Evolutionary conservation across 306 rosid genomes (phyloP), one percentile per base, ranked within the genome.

Genomic region (Prunus davidiana): DNA sequence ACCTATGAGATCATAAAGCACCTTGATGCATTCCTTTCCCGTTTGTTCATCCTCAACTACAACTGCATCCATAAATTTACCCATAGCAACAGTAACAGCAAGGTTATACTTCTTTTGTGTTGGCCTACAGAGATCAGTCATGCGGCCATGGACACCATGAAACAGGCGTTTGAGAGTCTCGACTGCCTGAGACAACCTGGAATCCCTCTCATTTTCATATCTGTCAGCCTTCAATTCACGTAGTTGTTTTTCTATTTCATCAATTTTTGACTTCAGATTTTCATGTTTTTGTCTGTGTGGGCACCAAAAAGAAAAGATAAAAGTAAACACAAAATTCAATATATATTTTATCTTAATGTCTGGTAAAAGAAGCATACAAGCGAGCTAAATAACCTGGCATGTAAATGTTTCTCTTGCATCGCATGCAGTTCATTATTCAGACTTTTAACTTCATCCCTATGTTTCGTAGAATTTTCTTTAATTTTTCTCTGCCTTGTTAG

Each of bases 1-100:
- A 56, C 76, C 67, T 52, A 67, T 30, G 78, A 81, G 72, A 74
- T 70, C 50, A 68, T 32, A 60, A 47, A 34, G 71, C 70, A 96
- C 99, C 99, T 96, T 96, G 84, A 96, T 96, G 86, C 99, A 96
- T 86, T 96, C 99, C 90, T 92, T 96, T 87, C 98, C 99, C 4
- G 99, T 96, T 67, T 88, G 92, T 79, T 96, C 99, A 80, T 96
- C 96, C 70, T 96, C 93, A 67, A 96, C 99, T 49, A 96, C 97
- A 18, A 92, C 99, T 69, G 98, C 99, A 84, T 96, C 99, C 99
- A 96, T 96, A 83, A 96, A 96, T 86, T 79, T 96, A 83, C 99
- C 99, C 99, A 96, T 92, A 34, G 98, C 98, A 88, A 96, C 98
- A 78, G 99, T 96, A 80, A 96, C 92, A 67, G 99, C 96, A 22